Evolutionary conservation across 495 filamentous ascomycete genomes (phyloP).

Genomic region (Aspergillus heteromorphus): DNA sequence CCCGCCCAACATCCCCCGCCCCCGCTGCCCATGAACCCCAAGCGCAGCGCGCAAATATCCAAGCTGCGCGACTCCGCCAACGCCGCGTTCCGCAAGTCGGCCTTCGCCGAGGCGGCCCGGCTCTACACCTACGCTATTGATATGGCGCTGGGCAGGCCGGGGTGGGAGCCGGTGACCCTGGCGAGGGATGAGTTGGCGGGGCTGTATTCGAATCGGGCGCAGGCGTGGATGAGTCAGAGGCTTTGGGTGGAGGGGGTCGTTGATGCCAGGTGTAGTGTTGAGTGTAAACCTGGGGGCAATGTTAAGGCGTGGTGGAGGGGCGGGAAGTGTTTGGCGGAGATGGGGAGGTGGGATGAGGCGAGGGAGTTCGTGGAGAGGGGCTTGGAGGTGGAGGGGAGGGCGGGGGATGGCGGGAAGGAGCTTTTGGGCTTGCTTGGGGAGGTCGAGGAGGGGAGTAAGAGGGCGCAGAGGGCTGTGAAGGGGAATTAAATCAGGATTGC

Average conservation of each 20-base stretch:
- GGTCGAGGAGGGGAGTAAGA: constrained; percentile 48
- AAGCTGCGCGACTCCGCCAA: constrained; percentile 91
- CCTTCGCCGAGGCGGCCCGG: constrained; percentile 67
- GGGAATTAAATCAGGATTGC: no score
- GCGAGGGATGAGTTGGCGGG: constrained; percentile 76
- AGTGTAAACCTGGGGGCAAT: constrained; percentile 79
- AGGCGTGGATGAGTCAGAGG: constrained; percentile 76
- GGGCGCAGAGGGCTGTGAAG: no score
- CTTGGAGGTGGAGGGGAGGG: constrained; percentile 78
- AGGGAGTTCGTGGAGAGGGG: constrained; percentile 63
- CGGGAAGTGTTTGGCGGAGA: constrained; percentile 79
- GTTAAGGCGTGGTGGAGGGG: constrained; percentile 91
- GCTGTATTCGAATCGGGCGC: constrained; percentile 81
- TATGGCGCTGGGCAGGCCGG: constrained; percentile 76
- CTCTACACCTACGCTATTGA: constrained; percentile 79
- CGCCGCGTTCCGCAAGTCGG: constrained; percentile 68
- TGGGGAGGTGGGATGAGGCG: constrained; percentile 82
- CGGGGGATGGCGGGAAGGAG: constrained; percentile 54
- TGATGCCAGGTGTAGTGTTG: constrained; percentile 86
- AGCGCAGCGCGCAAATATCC: constrained; percentile 74
- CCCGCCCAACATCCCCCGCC: constrained; percentile 57
- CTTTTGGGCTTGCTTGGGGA: constrained; percentile 64
- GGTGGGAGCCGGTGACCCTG: constrained; percentile 79
- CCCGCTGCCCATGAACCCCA: constrained; percentile 76
- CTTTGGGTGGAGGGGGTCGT: constrained; percentile 75